Evolutionary conservation across 2,329 filamentous ascomycete genomes (phyloP), one percentile per base, ranked within the genome.

Genomic region (Fusarium longipes): DNA sequence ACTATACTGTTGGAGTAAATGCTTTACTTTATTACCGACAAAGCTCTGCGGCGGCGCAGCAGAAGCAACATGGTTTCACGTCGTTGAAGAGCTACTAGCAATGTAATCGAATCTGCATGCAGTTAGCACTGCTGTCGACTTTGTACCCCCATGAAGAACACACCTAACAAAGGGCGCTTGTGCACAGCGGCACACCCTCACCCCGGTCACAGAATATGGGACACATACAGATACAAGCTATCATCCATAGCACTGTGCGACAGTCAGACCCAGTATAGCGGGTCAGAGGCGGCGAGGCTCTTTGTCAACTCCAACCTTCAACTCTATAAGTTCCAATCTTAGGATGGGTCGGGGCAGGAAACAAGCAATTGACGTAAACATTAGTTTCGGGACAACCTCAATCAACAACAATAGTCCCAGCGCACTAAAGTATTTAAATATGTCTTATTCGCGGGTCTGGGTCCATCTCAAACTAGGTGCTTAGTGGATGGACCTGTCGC

Each of bases 201-300:
- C 59, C 48, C 69, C 60, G 55, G 58, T 65, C 64, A 68, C 61
- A 71, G 38, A 54, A 55, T 62, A 61, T 40, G 56, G 43, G 48
- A 30, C 55, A 36, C 57, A 45, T 24, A 48, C 44, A 48, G 14
- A n/a, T n/a, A n/a, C n/a, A n/a, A n/a, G n/a, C n/a, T n/a, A n/a
- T n/a, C n/a, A n/a, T n/a, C 45, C 52, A 54, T 47, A 67, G 61
- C 70, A 73, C 68, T 66, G 68, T 73, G 70, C 67, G 64, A 73
- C 70, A 70, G 33, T 51, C 57, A 71, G 70, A 71, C 70, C 70
- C 70, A 59, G 54, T 67, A 58, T 71, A 57, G 55, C 50, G 70
- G 70, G 67, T 71, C 64, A 49, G 55, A 68, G 66, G 57, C 54
- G 50, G 38, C 61, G 57, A 59, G 59, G 58, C 57, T 57, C 65